Percentiles rank a stretch among this genome's conserved stretches.
Conservation (phyloP, 2,329 filamentous ascomycete genomes). For the Raffaelea ambrosiae region DNA sequence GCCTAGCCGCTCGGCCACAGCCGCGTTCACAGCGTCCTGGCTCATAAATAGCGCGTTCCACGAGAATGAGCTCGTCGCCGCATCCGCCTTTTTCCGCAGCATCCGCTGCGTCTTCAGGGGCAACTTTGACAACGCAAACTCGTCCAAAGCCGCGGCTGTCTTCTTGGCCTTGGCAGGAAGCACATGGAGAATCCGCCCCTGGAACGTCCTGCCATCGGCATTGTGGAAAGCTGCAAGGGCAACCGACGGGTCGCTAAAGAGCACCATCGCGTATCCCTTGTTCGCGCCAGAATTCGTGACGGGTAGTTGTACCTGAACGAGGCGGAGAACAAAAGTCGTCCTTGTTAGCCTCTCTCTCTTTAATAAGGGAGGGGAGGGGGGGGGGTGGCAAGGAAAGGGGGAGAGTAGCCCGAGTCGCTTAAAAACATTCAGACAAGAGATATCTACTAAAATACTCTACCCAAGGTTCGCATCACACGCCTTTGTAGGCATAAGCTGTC, state of each 20-base stretch:
- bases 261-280: slow-evolving; percentile 87
- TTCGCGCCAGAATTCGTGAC: slow-evolving; percentile 62
- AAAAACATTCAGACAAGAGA: slow-evolving; percentile 67
- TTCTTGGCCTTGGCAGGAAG: slow-evolving; percentile 77
- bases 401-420: slow-evolving; percentile 10
- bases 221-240: slow-evolving; percentile 72
- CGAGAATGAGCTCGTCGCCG: slow-evolving; percentile 74
- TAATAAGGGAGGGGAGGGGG: no score
- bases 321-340: not conserved
- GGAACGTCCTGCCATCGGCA: slow-evolving; percentile 79
- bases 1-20: slow-evolving; percentile 76
- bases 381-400: not conserved
- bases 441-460: slow-evolving; percentile 99
- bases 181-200: slow-evolving; percentile 86
- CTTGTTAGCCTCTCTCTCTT: slow-evolving; percentile 6
- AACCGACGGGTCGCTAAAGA: slow-evolving; percentile 62
- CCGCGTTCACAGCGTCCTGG: slow-evolving; percentile 87
- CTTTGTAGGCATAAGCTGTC: slow-evolving; percentile 82
- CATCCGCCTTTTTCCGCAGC: slow-evolving; percentile 76
- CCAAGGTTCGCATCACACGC: slow-evolving; percentile 83
- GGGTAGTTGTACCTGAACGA: slow-evolving; percentile 74
- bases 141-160: slow-evolving; percentile 53
- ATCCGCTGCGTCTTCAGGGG: slow-evolving; percentile 92
- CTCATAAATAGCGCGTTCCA: slow-evolving; percentile 99
- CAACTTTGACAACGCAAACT: no score